Conservation (phyloP, 1,284 basidiomycete species). For the Flammula alnicola region DNA sequence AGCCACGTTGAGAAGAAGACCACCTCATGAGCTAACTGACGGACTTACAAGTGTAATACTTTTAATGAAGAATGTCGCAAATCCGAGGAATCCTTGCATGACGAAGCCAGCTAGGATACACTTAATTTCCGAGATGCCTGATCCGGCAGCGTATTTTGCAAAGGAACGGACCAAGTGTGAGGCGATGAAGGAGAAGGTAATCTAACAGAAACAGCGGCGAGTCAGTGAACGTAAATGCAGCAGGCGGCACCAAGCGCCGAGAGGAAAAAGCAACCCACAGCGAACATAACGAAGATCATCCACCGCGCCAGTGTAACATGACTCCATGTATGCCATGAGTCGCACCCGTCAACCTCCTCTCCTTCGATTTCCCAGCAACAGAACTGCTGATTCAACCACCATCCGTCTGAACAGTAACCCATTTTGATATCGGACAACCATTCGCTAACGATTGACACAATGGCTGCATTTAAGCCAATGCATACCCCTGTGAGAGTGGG, state of each 20-base stretch:
- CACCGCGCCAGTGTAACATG: conserved; percentile 76
- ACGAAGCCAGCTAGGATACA: conserved; percentile 97
- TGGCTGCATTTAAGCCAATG: conserved; percentile 92
- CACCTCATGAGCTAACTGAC: not conserved
- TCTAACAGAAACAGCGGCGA: conserved; percentile 45
- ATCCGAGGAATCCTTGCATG: conserved; percentile 94
- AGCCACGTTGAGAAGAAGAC: conserved; percentile 9
- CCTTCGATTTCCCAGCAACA: conserved; percentile 96
- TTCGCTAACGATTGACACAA: conserved; percentile 96
- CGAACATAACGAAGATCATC: conserved; percentile 87
- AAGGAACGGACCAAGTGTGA: conserved; percentile 89
- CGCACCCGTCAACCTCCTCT: conserved; percentile 81
- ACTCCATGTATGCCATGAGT: conserved; percentile 95
- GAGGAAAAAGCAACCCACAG: conserved; percentile 70
- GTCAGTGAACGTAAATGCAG: too few relatives aligned
- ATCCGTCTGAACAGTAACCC: conserved; percentile 95
- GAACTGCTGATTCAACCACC: conserved; percentile 99
- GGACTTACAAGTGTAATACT: conserved; percentile 83
- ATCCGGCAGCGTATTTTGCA: conserved; percentile 96
- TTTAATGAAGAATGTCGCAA: conserved; percentile 91
- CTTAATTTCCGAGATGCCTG: conserved; percentile 99
- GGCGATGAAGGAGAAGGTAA: conserved; percentile 79
- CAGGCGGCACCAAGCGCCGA: too few relatives aligned
- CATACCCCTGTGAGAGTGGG: conserved; percentile 65
- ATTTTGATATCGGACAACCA: conserved; percentile 99